Evolutionary conservation across 2,329 filamentous ascomycete genomes (phyloP).

Genomic region (Penicillium sclerotigenum): DNA sequence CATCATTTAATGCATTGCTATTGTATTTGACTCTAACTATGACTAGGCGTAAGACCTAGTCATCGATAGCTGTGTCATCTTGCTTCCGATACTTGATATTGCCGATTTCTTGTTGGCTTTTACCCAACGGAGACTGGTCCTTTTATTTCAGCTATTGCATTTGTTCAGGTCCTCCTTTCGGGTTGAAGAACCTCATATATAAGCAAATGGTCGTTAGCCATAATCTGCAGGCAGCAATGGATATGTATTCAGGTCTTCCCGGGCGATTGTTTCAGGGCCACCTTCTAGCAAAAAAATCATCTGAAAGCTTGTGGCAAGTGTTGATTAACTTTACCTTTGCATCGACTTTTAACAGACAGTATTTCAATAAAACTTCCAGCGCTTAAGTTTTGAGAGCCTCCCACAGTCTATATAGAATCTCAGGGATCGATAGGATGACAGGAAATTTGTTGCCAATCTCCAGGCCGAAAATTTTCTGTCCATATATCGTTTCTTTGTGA

Average conservation of each 20-base stretch:
- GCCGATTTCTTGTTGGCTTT: not conserved
- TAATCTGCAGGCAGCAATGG: not conserved
- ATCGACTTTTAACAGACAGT: not conserved
- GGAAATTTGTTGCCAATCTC: too few species aligned
- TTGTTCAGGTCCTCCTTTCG: not conserved
- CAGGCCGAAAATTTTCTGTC: too few species aligned
- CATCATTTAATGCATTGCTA: conserved; percentile 24
- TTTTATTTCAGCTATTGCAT: not conserved
- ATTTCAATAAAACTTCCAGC: not conserved
- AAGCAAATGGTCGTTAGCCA: not conserved
- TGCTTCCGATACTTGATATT: not conserved
- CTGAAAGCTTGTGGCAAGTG: not conserved
- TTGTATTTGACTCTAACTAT: not conserved
- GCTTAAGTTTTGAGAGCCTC: not conserved
- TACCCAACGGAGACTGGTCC: not conserved
- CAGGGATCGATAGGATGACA: too few species aligned
- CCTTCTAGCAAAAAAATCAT: not conserved
- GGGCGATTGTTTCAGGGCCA: not conserved
- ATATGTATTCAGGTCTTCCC: not conserved
- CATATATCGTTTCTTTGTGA: not conserved
- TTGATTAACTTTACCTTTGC: not conserved
- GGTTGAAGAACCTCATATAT: not conserved
- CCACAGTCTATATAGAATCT: not conserved
- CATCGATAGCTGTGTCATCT: not conserved
- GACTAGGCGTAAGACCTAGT: not conserved